Conservation (phyloP, 768 basidiomycete species). For the Suillus subalutaceus region DNA sequence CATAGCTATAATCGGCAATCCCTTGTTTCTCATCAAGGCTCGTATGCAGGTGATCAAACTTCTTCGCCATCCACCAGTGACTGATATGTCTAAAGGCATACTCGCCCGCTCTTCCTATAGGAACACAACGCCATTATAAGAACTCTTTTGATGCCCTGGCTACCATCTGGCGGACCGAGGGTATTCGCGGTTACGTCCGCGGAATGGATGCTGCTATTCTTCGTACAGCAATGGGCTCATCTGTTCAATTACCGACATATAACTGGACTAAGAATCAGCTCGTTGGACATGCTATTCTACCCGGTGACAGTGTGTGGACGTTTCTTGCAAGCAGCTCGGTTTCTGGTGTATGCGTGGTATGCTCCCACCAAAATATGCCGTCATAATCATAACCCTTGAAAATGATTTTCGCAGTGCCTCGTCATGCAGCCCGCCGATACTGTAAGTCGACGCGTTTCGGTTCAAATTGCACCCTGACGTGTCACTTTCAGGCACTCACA, state of each 20-base stretch:
- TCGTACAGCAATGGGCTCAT: constrained; percentile 93
- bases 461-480: neutral
- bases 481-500: constrained; percentile 67
- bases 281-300: constrained; percentile 65
- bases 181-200: constrained; percentile 77
- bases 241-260: constrained; percentile 95
- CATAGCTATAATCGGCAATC: constrained; percentile 79
- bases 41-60: constrained; percentile 78
- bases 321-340: constrained; percentile 87
- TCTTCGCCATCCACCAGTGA: neutral
- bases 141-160: constrained; percentile 78
- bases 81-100: constrained; percentile 64
- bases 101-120: constrained; percentile 92
- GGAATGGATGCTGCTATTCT: constrained; percentile 94
- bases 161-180: constrained; percentile 79
- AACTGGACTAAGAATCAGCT: constrained; percentile 89
- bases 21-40: constrained; percentile 94
- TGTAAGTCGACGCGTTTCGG: constrained; percentile 43
- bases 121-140: constrained; percentile 92
- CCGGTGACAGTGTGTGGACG: constrained; percentile 80
- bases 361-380: constrained; percentile 30
- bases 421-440: constrained; percentile 97
- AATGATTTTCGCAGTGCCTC: constrained; percentile 53
- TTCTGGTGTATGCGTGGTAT: constrained; percentile 89
- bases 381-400: neutral